Percentiles rank a stretch among this genome's conserved stretches.
phyloP scores from a whole-genome alignment of 305 asterid genomes.

The Solanum hybrid region DNA sequence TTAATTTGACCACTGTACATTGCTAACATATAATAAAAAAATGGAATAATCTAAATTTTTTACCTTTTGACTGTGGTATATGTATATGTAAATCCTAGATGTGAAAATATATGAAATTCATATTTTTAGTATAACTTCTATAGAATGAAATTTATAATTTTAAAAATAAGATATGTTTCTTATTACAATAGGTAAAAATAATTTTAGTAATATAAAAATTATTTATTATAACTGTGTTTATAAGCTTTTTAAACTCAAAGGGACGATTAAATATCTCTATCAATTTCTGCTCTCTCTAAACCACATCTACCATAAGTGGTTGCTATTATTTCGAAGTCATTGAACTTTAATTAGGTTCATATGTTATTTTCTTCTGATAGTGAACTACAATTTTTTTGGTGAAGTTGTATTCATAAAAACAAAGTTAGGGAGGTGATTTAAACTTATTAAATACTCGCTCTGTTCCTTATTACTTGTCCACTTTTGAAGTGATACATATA shows the following conservation, averaged over 20 bases:
- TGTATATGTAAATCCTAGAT: background rate
- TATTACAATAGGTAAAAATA: background rate
- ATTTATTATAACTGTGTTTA: background rate
- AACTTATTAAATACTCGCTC: background rate
- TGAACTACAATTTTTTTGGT: background rate
- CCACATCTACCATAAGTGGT: background rate
- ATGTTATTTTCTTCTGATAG: background rate
- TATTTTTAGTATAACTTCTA: background rate
- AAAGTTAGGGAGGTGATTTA: background rate
- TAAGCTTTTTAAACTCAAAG: background rate
- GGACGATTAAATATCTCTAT: background rate
- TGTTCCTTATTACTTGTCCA: too few relatives aligned
- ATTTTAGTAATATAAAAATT: background rate
- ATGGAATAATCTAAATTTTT: background rate
- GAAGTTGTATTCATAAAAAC: background rate
- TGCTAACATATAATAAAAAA: background rate
- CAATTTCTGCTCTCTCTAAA: background rate
- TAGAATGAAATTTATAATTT: background rate
- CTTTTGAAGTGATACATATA: too few relatives aligned
- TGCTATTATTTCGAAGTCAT: background rate
- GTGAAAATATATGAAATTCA: background rate
- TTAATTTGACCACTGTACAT: background rate
- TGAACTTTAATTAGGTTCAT: background rate
- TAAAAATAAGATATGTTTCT: background rate
- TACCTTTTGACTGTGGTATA: background rate